Evolutionary conservation across 208 protist genomes (phyloP), one percentile per base, ranked within the genome.

Genomic region (Crithidia bombi): DNA sequence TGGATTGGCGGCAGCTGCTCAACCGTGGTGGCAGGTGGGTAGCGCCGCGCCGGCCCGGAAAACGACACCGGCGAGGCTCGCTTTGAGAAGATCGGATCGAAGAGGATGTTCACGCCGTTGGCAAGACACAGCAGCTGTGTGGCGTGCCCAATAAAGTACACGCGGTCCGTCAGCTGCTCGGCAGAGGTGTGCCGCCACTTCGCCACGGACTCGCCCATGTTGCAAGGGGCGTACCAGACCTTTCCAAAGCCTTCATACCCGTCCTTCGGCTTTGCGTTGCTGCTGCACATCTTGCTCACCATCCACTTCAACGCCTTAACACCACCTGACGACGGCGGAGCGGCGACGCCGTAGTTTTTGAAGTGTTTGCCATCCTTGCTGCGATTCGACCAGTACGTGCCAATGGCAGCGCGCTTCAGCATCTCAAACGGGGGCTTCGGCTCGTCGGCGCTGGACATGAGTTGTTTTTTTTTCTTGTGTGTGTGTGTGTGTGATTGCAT

Each of bases 71-170:
- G 90, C 28, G 88, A 87, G 14, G 69, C 73, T 11, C 87, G 69
- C 15, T 88, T n/a, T 19, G 62, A 78, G 64, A 87, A 97, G 21
- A 96, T 82, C n/a, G 89, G 93, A 65, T 97, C 93, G 25, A 93
- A 89, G 17, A 97, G 67, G 50, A 97, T 79, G 71, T 79, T 94
- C 14, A 79, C 32, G 43, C 89, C 87, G 35, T 57, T 67, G 33
- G 44, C 32, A 10, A 91, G 65, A 61, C 93, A 91, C 38, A 97
- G 75, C n/a, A 94, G 78, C 57, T 79, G 68, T 2, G 78, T 87
- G 17, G 91, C 78, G 77, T 97, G 93, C 1, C 89, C 87, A 28
- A 96, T 80, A 84, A 90, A 97, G 46, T 86, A 96, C 21, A 74
- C 80, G 21, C 64, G 68, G 71, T 87, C 67, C 35, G 28, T 71